Percentiles rank a stretch among this genome's conserved stretches.
Evolutionary conservation across 805 yeast species (phyloP).

Genomic region (Naumovozyma castellii): DNA sequence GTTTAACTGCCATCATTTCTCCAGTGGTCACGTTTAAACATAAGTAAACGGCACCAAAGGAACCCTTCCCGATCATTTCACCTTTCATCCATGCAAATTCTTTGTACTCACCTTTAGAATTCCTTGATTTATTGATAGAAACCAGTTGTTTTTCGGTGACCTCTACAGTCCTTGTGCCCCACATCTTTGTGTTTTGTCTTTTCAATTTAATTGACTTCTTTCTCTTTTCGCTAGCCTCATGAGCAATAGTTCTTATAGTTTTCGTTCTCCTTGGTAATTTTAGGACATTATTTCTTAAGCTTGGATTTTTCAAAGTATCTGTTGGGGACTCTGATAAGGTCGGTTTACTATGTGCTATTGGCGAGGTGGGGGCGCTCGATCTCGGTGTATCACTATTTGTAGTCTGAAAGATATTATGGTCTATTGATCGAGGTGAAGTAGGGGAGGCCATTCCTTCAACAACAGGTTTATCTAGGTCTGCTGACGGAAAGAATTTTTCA

Average conservation of each 20-base stretch:
- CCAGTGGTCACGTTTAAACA: slow-evolving; percentile 94
- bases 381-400: neutral
- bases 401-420: neutral
- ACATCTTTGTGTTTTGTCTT: slow-evolving; percentile 83
- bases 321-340: neutral
- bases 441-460: slow-evolving; percentile 63
- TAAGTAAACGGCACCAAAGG: slow-evolving; percentile 87
- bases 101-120: slow-evolving; percentile 56
- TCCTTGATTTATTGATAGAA: slow-evolving; percentile 55
- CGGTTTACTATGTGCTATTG: neutral
- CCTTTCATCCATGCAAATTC: slow-evolving; percentile 98
- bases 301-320: neutral
- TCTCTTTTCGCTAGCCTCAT: slow-evolving; percentile 70
- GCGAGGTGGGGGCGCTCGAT: neutral
- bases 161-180: slow-evolving; percentile 94
- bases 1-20: slow-evolving; percentile 98
- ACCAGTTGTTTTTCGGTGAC: slow-evolving; percentile 68
- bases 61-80: slow-evolving; percentile 91
- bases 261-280: slow-evolving; percentile 58
- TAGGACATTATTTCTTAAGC: neutral
- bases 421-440: slow-evolving; percentile 34
- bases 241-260: slow-evolving; percentile 86
- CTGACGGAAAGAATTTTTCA: slow-evolving; percentile 84
- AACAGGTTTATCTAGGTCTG: slow-evolving; percentile 87
- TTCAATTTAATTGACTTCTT: slow-evolving; percentile 37